Percentiles rank a stretch among this genome's conserved stretches.
phyloP scores from a whole-genome alignment of 805 yeast species.

The Jamesozyma rosinii region DNA sequence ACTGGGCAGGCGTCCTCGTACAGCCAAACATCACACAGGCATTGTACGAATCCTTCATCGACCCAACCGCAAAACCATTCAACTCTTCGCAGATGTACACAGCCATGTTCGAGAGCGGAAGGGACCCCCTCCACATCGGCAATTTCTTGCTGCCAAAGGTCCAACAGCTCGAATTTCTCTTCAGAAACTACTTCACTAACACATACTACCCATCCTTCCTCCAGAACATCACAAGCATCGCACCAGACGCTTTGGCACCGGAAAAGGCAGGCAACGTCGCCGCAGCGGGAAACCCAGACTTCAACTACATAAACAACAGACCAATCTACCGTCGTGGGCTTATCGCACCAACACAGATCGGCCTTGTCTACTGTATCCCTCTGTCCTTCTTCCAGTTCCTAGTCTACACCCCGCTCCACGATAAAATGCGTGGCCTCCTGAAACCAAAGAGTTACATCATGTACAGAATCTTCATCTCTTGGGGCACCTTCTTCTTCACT shows the following conservation, averaged over 20 bases:
- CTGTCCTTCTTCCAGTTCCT: constrained; percentile 61
- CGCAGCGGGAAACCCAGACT: constrained; percentile 26
- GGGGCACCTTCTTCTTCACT: constrained; percentile 44
- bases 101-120: constrained; percentile 43
- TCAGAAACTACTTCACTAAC: constrained; percentile 2
- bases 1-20: constrained; percentile 57
- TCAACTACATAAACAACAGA: constrained; percentile 36
- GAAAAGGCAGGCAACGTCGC: constrained; percentile 6
- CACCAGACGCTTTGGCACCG: background rate
- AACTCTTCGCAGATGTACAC: constrained; percentile 25
- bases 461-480: constrained; percentile 43
- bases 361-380: constrained; percentile 61
- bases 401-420: constrained; percentile 48
- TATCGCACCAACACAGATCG: constrained; percentile 63
- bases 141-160: constrained; percentile 39
- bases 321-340: constrained; percentile 44
- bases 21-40: constrained; percentile 37
- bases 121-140: constrained; percentile 46
- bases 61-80: constrained; percentile 7
- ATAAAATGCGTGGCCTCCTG: constrained; percentile 37
- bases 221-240: constrained; percentile 5
- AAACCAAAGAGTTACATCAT: constrained; percentile 38
- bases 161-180: constrained; percentile 26
- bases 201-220: constrained; percentile 14
- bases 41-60: constrained; percentile 19